These are phyloP conservation scores for Mycosarcoma maydis DNA, from an alignment of 1,284 basidiomycete species.

Conservation along the genomic window DNA sequence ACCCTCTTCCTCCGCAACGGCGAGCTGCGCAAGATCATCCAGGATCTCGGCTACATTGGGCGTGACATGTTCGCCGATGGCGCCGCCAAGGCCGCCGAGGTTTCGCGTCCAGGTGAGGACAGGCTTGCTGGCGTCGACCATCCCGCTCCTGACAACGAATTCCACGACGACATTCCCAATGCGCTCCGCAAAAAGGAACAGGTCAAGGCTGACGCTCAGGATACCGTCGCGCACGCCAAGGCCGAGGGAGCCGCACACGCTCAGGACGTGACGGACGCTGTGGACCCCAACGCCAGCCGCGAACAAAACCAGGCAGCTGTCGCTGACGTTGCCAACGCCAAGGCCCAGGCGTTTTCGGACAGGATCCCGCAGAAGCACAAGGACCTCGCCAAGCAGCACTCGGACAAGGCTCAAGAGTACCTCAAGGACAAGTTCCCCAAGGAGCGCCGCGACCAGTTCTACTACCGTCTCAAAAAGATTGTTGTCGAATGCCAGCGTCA, in stretches of 20 bases:
- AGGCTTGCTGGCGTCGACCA: constrained; percentile 76
- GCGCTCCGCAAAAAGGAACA: constrained; percentile 67
- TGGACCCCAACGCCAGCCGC: constrained; percentile 59
- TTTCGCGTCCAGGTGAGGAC: constrained; percentile 76
- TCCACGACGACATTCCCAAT: constrained; percentile 69
- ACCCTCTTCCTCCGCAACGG: constrained; percentile 65
- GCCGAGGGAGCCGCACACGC: constrained; percentile 40
- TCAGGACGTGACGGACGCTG: constrained; percentile 50
- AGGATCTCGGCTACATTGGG: constrained; percentile 60
- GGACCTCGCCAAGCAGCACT: constrained; percentile 57
- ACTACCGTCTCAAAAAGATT: constrained; percentile 84
- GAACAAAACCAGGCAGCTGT: constrained; percentile 66
- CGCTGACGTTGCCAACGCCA: constrained; percentile 70
- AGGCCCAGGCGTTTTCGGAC: constrained; percentile 60
- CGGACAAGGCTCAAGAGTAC: constrained; percentile 70
- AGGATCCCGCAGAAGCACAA: constrained; percentile 65
- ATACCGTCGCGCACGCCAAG: constrained; percentile 53
- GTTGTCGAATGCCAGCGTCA: constrained; percentile 92
- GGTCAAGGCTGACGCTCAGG: constrained; percentile 43
- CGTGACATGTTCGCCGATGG: constrained; percentile 85
- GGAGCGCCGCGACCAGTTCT: constrained; percentile 83
- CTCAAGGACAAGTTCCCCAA: constrained; percentile 84
- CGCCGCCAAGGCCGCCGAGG: constrained; percentile 78
- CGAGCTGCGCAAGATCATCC: constrained; percentile 58
- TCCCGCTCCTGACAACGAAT: constrained; percentile 68